These are phyloP conservation scores for Sporothrix protearum DNA, from an alignment of 2,329 filamentous ascomycete species.

Conservation along the genomic window DNA sequence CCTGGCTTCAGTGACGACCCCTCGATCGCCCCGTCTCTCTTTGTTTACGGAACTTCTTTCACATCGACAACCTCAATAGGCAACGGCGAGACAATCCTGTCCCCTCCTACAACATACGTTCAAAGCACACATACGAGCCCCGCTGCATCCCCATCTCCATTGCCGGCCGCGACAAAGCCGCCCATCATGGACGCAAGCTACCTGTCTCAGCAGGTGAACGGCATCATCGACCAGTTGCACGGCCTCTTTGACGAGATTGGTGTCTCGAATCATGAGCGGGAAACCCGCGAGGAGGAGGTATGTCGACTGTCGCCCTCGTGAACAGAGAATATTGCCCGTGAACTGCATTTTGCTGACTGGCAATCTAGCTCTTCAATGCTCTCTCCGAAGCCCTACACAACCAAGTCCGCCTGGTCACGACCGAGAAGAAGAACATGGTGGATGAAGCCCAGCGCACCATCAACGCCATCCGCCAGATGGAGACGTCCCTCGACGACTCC, in stretches of 20 bases:
- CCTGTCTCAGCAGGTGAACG: slow-evolving; percentile 90
- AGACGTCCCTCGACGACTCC: slow-evolving; percentile 77
- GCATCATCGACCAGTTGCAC: slow-evolving; percentile 88
- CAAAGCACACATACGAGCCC: background rate
- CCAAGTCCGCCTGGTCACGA: slow-evolving; percentile 78
- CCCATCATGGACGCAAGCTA: slow-evolving; percentile 79
- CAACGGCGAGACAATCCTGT: background rate
- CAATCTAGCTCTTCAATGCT: slow-evolving; percentile 74
- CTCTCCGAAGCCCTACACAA: slow-evolving; percentile 88
- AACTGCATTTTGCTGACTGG: background rate
- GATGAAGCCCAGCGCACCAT: slow-evolving; percentile 85
- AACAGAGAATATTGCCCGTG: background rate
- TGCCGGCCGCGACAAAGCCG: background rate
- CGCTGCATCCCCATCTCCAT: background rate
- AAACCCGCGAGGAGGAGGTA: slow-evolving; percentile 85
- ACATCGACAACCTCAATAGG: background rate
- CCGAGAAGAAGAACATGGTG: slow-evolving; percentile 86
- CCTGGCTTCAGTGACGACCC: slow-evolving; percentile 23
- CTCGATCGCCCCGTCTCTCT: slow-evolving; percentile 3
- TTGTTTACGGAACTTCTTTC: background rate
- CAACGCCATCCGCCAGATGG: slow-evolving; percentile 87
- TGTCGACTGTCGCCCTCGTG: background rate
- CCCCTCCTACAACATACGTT: background rate
- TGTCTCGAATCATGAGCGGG: slow-evolving; percentile 87
- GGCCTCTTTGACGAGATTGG: slow-evolving; percentile 97